These are phyloP conservation scores for Leucocoprinus birnbaumii DNA, from an alignment of 768 basidiomycete species.

Conservation along the genomic window DNA sequence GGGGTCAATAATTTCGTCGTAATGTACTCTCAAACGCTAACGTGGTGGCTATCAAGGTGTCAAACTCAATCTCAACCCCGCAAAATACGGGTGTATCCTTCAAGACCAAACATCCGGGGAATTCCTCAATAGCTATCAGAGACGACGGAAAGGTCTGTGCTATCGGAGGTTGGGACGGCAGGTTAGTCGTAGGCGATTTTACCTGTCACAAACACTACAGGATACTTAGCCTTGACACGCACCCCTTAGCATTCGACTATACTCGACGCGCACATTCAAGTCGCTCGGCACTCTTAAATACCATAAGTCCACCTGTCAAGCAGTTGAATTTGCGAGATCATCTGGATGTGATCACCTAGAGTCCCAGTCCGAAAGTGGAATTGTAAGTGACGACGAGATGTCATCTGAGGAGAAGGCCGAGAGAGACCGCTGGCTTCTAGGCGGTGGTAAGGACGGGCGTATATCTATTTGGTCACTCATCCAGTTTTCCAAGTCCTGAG, in stretches of 20 bases:
- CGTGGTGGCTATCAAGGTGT: conserved; percentile 12
- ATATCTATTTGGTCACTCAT: conserved; percentile 73
- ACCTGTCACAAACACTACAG: too few relatives aligned
- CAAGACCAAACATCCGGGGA: conserved; percentile 75
- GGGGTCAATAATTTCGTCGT: conserved; percentile 30
- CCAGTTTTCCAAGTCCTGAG: conserved; percentile 36
- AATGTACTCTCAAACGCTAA: neutral
- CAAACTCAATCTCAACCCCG: conserved; percentile 15
- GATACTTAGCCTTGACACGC: too few relatives aligned
- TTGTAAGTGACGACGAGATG: conserved; percentile 54
- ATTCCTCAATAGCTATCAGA: conserved; percentile 71
- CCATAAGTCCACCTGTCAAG: conserved; percentile 78
- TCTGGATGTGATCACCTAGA: neutral
- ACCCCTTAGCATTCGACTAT: conserved; percentile 71
- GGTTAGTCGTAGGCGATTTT: conserved; percentile 42
- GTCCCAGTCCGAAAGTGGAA: conserved; percentile 21
- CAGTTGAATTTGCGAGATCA: conserved; percentile 63
- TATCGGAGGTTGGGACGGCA: conserved; percentile 92
- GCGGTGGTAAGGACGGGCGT: conserved; percentile 64
- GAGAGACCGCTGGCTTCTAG: conserved; percentile 60
- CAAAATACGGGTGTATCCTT: conserved; percentile 20
- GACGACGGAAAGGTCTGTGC: conserved; percentile 80
- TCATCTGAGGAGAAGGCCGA: conserved; percentile 38
- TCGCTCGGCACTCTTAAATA: conserved; percentile 80
- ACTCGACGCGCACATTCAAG: conserved; percentile 78